Conservation (phyloP, 2,329 filamentous ascomycete species). For the Domatiomyces globalis region DNA sequence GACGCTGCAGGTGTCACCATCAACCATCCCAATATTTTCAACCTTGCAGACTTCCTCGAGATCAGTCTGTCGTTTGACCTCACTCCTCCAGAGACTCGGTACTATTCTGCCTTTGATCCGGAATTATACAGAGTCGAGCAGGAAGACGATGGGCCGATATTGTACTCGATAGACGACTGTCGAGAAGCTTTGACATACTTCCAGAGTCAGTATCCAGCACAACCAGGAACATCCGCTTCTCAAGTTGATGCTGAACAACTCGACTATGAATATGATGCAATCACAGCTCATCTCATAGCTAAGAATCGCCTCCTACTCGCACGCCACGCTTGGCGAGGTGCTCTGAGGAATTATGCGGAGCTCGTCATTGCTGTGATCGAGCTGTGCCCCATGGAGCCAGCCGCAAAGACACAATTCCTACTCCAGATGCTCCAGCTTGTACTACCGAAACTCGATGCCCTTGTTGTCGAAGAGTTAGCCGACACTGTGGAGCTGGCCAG, state of each 20-base stretch:
- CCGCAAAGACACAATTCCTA: slow-evolving; percentile 60
- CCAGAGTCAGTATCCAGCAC: slow-evolving; percentile 43
- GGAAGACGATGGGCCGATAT: slow-evolving; percentile 32
- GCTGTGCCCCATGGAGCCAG: slow-evolving; percentile 62
- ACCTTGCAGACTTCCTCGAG: slow-evolving; percentile 83
- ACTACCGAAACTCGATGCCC: slow-evolving; percentile 70
- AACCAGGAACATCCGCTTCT: slow-evolving; percentile 17
- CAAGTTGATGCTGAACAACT: slow-evolving; percentile 28
- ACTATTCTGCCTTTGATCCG: slow-evolving; percentile 55
- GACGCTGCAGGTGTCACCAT: slow-evolving; percentile 52
- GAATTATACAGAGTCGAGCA: slow-evolving; percentile 49
- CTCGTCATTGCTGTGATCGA: slow-evolving; percentile 72
- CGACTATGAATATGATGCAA: slow-evolving; percentile 24
- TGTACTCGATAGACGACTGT: slow-evolving; percentile 58
- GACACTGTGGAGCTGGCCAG: slow-evolving; percentile 64
- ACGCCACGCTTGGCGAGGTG: slow-evolving; percentile 41
- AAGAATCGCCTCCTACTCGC: slow-evolving; percentile 29
- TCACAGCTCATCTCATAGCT: slow-evolving; percentile 27
- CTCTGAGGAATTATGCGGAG: slow-evolving; percentile 72
- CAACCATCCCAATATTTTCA: slow-evolving; percentile 65
- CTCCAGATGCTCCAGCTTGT: slow-evolving; percentile 77
- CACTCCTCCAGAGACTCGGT: slow-evolving; percentile 40
- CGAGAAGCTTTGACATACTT: slow-evolving; percentile 50
- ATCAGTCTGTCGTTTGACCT: slow-evolving; percentile 37
- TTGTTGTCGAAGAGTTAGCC: slow-evolving; percentile 52